These are phyloP conservation scores for Tetrahymena borealis DNA, from an alignment of 73 alveolate genomes.

Conservation along the genomic window DNA sequence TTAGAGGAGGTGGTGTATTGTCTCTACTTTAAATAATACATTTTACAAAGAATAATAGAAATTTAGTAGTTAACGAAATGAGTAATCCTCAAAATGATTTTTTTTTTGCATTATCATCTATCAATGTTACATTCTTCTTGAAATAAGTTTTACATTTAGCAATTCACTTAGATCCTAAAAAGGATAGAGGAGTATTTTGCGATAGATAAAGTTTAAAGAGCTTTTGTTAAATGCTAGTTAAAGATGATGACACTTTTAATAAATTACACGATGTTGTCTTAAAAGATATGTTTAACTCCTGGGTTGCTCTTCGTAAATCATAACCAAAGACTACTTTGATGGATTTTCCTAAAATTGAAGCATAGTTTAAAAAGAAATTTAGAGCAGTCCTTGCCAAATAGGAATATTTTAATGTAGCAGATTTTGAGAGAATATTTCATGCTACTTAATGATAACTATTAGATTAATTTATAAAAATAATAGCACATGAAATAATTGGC, in stretches of 20 bases:
- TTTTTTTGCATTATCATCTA: slow-evolving; percentile 41
- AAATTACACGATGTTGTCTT: background rate
- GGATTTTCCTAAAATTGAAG: background rate
- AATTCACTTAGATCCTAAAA: slow-evolving; percentile 8
- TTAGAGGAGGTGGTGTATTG: slow-evolving; percentile 71
- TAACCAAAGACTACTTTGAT: background rate
- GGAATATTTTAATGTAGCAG: background rate
- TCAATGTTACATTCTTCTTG: slow-evolving; percentile 26
- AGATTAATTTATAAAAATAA: too few relatives aligned
- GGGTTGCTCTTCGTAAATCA: background rate
- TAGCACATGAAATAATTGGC: too few relatives aligned
- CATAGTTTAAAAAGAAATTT: background rate
- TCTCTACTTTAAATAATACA: slow-evolving; percentile 57
- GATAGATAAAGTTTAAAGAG: background rate
- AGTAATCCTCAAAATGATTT: slow-evolving; percentile 33
- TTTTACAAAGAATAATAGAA: slow-evolving; percentile 46
- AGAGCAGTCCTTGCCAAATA: background rate
- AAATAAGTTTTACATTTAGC: slow-evolving; percentile 26
- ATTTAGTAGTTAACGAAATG: slow-evolving; percentile 45
- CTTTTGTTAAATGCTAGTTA: background rate
- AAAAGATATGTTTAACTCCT: background rate
- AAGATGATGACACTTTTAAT: background rate
- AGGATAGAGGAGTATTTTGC: slow-evolving; percentile 2
- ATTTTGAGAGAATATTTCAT: background rate
- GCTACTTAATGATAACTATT: background rate